These are phyloP conservation scores for Neospermospora avenae DNA, from an alignment of 2,329 filamentous ascomycete genomes.

Conservation along the genomic window DNA sequence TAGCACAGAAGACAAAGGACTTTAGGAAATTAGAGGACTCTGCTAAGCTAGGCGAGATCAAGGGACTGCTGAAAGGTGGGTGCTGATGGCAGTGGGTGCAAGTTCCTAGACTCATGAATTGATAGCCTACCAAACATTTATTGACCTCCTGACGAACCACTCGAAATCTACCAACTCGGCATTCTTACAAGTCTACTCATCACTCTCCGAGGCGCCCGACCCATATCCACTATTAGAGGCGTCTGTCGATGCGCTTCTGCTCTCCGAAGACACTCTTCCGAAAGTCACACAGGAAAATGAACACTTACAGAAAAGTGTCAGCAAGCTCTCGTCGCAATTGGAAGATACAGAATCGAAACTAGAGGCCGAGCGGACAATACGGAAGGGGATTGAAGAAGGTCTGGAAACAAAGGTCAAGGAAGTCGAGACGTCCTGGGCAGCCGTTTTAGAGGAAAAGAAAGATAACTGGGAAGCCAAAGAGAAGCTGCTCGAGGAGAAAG, in stretches of 20 bases:
- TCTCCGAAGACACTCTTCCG: constrained; percentile 88
- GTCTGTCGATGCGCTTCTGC: constrained; percentile 87
- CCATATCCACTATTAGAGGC: constrained; percentile 95
- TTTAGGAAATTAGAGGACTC: constrained; percentile 92
- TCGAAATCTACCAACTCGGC: constrained; percentile 91
- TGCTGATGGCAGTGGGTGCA: not conserved
- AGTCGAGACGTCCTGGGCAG: constrained; percentile 84
- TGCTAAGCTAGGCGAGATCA: constrained; percentile 82
- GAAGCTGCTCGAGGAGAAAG: constrained; percentile 83
- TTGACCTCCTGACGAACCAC: constrained; percentile 93
- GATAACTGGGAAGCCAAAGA: constrained; percentile 97
- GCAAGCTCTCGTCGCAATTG: constrained; percentile 72
- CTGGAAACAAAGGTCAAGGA: constrained; percentile 82
- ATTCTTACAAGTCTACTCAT: constrained; percentile 89
- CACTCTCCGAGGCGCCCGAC: constrained; percentile 91
- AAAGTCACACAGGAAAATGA: constrained; percentile 86
- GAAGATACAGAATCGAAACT: constrained; percentile 78
- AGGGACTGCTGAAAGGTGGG: constrained; percentile 79
- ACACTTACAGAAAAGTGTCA: constrained; percentile 76
- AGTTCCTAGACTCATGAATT: constrained; percentile 9
- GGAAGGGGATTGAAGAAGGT: constrained; percentile 72
- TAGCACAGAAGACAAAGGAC: constrained; percentile 99
- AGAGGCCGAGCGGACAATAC: constrained; percentile 70
- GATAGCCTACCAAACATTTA: constrained; percentile 91
- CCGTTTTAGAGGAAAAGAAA: constrained; percentile 87